Evolutionary conservation across 768 basidiomycete species (phyloP).

Genomic region (Leccinum longicurvipes): DNA sequence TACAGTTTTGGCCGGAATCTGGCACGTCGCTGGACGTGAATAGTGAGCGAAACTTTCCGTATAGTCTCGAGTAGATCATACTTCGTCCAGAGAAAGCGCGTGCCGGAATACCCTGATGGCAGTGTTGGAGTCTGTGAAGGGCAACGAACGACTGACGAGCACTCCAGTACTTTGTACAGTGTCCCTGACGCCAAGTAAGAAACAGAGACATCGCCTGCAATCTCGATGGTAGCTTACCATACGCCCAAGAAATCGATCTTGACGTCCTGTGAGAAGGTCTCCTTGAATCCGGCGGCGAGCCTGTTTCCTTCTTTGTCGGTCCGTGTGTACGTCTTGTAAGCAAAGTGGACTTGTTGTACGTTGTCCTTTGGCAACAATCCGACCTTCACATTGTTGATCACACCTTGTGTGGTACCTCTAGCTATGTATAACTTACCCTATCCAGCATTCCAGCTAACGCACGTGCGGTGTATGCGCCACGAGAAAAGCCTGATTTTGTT

Average conservation of each 20-base stretch:
- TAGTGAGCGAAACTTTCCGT: conserved; percentile 7
- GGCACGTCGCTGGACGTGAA: conserved; percentile 50
- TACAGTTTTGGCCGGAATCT: conserved; percentile 66
- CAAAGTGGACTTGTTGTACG: conserved; percentile 65
- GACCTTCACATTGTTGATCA: conserved; percentile 39
- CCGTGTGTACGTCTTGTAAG: conserved; percentile 67
- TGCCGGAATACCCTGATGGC: conserved; percentile 73
- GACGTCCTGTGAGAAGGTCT: conserved; percentile 63
- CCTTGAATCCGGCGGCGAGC: conserved; percentile 66
- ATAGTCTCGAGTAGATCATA: conserved; percentile 23
- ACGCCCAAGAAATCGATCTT: conserved; percentile 75
- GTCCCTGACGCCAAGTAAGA: conserved; percentile 47
- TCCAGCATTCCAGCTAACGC: conserved; percentile 73
- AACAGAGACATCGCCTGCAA: neutral
- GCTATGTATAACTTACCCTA: conserved; percentile 42
- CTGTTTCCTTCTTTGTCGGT: conserved; percentile 42
- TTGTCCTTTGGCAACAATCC: conserved; percentile 71
- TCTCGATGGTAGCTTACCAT: conserved; percentile 44
- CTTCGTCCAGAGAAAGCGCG: conserved; percentile 76
- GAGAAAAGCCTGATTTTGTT: conserved; percentile 60
- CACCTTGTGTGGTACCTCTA: neutral
- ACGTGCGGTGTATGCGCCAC: conserved; percentile 65
- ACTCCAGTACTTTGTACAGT: conserved; percentile 77
- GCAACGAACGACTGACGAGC: conserved; percentile 53
- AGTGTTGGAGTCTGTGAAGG: conserved; percentile 62